Conservation (phyloP, 345 rosid species). For the Barbarea vulgaris region DNA sequence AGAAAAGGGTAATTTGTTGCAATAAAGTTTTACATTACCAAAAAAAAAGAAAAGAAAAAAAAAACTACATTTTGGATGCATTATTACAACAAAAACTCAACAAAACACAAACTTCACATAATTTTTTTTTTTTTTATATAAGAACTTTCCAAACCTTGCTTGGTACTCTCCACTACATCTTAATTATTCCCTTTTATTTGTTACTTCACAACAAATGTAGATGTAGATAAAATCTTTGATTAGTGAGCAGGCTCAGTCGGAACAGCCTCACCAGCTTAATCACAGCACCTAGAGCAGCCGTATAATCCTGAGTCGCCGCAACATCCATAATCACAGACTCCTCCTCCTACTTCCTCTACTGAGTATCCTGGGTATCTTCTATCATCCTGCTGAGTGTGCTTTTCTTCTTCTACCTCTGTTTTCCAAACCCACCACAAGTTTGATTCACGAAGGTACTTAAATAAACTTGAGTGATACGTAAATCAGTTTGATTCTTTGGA, state of each 20-base stretch:
- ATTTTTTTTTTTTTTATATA: background rate
- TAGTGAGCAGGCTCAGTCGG: slow-evolving; percentile 24
- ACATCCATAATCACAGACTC: slow-evolving; percentile 22
- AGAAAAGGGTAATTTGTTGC: background rate
- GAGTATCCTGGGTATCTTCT: slow-evolving; percentile 11
- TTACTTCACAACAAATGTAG: too few species aligned
- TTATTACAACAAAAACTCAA: slow-evolving; percentile 13
- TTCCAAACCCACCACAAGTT: background rate
- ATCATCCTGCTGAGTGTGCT: slow-evolving; percentile 18
- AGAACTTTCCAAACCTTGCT: background rate
- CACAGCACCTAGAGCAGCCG: slow-evolving; percentile 25
- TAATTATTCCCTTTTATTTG: too few species aligned
- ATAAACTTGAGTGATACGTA: too few species aligned
- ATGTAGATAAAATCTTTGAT: background rate
- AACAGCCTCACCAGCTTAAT: slow-evolving; percentile 26
- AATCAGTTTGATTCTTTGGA: too few species aligned
- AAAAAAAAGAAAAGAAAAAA: background rate
- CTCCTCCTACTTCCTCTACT: slow-evolving; percentile 19
- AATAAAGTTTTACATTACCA: background rate
- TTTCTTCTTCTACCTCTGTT: background rate
- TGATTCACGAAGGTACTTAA: too few species aligned
- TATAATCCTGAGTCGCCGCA: slow-evolving; percentile 25
- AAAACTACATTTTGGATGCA: background rate
- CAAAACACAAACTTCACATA: background rate
- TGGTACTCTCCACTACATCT: too few species aligned